Conservation (phyloP, 176 grass and related monocot species). For the Pharus latifolius region DNA sequence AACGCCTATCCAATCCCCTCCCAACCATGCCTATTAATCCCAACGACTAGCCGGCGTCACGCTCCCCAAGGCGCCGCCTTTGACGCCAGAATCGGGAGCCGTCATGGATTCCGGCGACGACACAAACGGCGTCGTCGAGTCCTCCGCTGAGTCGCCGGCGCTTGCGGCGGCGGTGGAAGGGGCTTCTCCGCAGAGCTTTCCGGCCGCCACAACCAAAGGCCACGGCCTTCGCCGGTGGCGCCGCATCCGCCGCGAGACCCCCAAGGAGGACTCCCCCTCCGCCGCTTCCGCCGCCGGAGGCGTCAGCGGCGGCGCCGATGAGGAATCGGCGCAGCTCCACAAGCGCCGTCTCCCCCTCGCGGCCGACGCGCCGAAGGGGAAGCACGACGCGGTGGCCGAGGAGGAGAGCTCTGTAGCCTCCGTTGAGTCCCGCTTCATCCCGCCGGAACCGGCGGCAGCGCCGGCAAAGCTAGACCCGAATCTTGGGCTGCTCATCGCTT, state of each 20-base stretch:
- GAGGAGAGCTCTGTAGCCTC: constrained; percentile 53
- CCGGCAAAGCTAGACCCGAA: constrained; percentile 15
- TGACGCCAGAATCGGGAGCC: background rate
- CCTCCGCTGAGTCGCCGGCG: background rate
- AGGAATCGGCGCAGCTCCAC: constrained; percentile 25
- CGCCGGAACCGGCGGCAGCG: background rate
- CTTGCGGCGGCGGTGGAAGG: background rate
- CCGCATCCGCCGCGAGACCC: constrained; percentile 35
- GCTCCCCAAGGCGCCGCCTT: too few relatives aligned
- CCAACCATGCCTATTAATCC: background rate
- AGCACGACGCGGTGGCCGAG: constrained; percentile 9
- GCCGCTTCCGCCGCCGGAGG: background rate
- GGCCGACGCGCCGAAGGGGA: constrained; percentile 5
- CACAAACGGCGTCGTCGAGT: background rate
- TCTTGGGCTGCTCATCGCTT: constrained; percentile 22
- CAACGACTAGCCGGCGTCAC: background rate
- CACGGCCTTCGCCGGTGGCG: constrained; percentile 42
- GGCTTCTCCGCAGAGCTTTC: background rate
- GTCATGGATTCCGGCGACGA: background rate
- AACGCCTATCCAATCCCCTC: too few relatives aligned
- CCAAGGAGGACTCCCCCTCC: background rate
- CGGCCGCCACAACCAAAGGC: constrained; percentile 1
- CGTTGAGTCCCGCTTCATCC: constrained; percentile 38
- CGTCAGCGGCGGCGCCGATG: background rate
- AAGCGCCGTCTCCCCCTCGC: constrained; percentile 34